Conservation (phyloP, 805 yeast species). For the Candida cerambycidarum region DNA sequence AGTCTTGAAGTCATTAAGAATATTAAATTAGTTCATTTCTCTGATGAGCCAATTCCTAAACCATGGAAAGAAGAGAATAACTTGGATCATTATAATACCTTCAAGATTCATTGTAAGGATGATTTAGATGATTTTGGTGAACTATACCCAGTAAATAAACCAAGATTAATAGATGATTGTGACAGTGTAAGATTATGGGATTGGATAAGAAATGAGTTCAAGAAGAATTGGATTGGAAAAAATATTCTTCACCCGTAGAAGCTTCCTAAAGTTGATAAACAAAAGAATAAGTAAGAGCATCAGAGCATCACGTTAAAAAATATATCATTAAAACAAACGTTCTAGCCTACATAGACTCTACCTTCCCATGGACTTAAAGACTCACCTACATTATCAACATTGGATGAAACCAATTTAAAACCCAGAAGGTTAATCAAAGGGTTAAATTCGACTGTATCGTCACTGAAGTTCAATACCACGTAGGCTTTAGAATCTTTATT, state of each 20-base stretch:
- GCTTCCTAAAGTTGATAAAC: no score
- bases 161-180: conserved; percentile 26
- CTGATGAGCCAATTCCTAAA: conserved; percentile 65
- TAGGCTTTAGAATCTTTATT: conserved; percentile 26
- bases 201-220: conserved; percentile 41
- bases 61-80: conserved; percentile 51
- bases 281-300: no score
- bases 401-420: conserved; percentile 31
- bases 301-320: no score
- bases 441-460: conserved; percentile 30
- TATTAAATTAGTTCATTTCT: conserved; percentile 56
- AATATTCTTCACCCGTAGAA: no score
- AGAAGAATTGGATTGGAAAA: conserved; percentile 20
- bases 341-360: conserved; percentile 30
- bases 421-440: conserved; percentile 23
- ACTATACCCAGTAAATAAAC: conserved; percentile 23
- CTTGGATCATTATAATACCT: conserved; percentile 22
- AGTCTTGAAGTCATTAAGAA: conserved; percentile 23
- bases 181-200: conserved; percentile 33
- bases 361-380: conserved; percentile 46
- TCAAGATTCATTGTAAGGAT: conserved; percentile 26
- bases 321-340: neutral
- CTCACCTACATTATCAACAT: conserved; percentile 22
- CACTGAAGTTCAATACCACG: conserved; percentile 45
- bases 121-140: conserved; percentile 16